Evolutionary conservation across 805 yeast genomes (phyloP).

Genomic region (Alloascoidea africana): DNA sequence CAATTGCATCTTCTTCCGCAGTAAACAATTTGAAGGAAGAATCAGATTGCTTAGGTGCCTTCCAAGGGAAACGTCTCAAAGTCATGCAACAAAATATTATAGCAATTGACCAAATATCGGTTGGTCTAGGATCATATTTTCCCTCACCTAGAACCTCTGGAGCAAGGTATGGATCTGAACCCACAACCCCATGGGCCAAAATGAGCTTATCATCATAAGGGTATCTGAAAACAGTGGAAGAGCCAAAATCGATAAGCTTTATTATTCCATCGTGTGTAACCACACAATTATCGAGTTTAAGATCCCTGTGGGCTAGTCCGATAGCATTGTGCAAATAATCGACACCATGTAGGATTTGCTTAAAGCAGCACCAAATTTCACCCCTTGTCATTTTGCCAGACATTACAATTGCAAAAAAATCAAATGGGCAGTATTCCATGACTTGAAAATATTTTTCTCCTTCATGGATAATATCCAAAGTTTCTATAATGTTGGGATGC

Average conservation of each 20-base stretch:
- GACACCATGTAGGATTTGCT: constrained; percentile 67
- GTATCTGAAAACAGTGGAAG: constrained; percentile 70
- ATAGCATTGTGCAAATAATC: constrained; percentile 50
- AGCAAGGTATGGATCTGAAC: constrained; percentile 90
- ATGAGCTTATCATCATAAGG: constrained; percentile 42
- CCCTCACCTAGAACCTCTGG: constrained; percentile 63
- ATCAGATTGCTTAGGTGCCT: constrained; percentile 68
- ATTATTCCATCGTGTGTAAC: constrained; percentile 60
- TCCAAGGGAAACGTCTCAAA: constrained; percentile 87
- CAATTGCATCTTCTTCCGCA: constrained; percentile 15
- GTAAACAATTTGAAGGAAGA: constrained; percentile 58
- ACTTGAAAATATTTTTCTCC: constrained; percentile 50
- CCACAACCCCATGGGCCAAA: constrained; percentile 74
- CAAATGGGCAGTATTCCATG: constrained; percentile 89
- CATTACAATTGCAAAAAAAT: constrained; percentile 89
- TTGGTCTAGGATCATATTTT: constrained; percentile 71
- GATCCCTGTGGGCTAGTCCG: constrained; percentile 88
- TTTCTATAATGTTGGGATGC: constrained; percentile 70
- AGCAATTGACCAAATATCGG: constrained; percentile 90
- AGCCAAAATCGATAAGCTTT: constrained; percentile 87
- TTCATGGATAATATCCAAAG: constrained; percentile 67
- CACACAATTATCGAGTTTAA: constrained; percentile 88
- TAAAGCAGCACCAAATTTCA: constrained; percentile 71
- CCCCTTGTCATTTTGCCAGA: constrained; percentile 56
- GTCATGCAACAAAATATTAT: constrained; percentile 87